These are phyloP conservation scores for Spizellomyces punctatus DNA, from an alignment of 192 early-diverging fungal species.

Conservation along the genomic window DNA sequence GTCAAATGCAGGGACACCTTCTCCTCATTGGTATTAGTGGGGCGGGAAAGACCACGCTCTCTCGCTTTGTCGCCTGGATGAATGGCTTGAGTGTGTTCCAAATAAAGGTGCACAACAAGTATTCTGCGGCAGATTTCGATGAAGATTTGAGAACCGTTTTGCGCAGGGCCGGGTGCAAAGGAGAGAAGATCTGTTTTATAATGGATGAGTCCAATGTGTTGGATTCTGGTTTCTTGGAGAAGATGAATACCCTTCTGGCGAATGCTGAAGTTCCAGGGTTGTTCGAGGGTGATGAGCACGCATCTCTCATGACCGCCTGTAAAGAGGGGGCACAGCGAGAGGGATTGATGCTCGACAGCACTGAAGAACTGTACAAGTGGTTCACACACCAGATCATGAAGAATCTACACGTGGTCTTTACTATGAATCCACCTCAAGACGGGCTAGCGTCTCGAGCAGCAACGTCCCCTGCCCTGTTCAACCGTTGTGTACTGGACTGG, in stretches of 20 bases:
- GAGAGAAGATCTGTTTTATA: slow-evolving; percentile 97
- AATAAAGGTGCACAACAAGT: slow-evolving; percentile 97
- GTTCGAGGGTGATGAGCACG: slow-evolving; percentile 98
- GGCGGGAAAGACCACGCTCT: slow-evolving; percentile 95
- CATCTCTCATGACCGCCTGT: slow-evolving; percentile 90
- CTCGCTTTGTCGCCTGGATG: slow-evolving; percentile 99
- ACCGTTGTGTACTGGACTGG: slow-evolving; percentile 99
- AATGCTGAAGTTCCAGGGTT: slow-evolving; percentile 98
- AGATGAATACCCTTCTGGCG: slow-evolving; percentile 99
- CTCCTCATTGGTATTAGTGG: slow-evolving; percentile 98
- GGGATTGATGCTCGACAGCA: slow-evolving; percentile 89
- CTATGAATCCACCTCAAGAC: slow-evolving; percentile 98
- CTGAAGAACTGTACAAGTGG: slow-evolving; percentile 97
- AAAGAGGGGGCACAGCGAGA: slow-evolving; percentile 93
- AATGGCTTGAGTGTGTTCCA: slow-evolving; percentile 96
- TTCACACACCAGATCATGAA: slow-evolving; percentile 95
- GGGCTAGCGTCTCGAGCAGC: slow-evolving; percentile 91
- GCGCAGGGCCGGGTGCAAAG: slow-evolving; percentile 90
- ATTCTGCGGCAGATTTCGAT: slow-evolving; percentile 95
- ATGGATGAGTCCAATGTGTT: slow-evolving; percentile 98
- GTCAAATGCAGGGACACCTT: slow-evolving; percentile 97
- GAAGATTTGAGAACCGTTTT: slow-evolving; percentile 93
- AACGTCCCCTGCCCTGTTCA: slow-evolving; percentile 99
- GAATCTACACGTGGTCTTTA: slow-evolving; percentile 99
- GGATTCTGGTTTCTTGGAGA: slow-evolving; percentile 97